Evolutionary conservation across 257 asterid species (phyloP).

Genomic region (Coffea canephora): DNA sequence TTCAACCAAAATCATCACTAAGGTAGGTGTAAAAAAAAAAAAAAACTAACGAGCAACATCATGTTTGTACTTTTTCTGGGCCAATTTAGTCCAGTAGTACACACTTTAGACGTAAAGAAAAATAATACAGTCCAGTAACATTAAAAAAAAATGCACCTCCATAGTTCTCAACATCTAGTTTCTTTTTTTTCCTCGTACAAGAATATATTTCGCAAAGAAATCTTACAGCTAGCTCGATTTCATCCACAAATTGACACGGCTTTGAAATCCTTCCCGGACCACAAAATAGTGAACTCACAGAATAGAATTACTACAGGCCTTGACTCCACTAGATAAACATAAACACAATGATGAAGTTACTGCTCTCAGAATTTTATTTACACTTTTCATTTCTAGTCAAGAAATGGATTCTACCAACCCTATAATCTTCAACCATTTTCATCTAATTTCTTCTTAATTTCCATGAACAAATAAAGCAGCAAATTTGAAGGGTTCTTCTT

Average conservation of each 20-base stretch:
- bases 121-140: not conserved
- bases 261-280: not conserved
- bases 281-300: not conserved
- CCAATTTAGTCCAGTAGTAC: not conserved
- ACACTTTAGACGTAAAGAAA: not conserved
- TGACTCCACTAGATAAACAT: not conserved
- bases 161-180: not conserved
- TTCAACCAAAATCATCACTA: slow-evolving; percentile 22
- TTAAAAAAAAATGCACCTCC: not conserved
- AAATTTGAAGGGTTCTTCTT: not conserved
- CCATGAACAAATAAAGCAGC: not conserved
- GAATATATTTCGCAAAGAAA: not conserved
- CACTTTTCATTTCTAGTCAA: not conserved
- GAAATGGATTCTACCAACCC: not conserved
- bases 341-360: not conserved
- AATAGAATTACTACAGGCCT: not conserved
- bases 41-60: slow-evolving; percentile 10
- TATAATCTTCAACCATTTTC: not conserved
- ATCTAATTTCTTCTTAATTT: not conserved
- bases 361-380: not conserved
- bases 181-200: not conserved
- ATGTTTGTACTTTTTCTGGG: not conserved
- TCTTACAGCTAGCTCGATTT: not conserved
- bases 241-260: too few relatives aligned
- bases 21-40: not conserved